Evolutionary conservation across 108 stramenopile genomes (phyloP), one percentile per base, ranked within the genome.

Genomic region (Heterococcus sp.): DNA sequence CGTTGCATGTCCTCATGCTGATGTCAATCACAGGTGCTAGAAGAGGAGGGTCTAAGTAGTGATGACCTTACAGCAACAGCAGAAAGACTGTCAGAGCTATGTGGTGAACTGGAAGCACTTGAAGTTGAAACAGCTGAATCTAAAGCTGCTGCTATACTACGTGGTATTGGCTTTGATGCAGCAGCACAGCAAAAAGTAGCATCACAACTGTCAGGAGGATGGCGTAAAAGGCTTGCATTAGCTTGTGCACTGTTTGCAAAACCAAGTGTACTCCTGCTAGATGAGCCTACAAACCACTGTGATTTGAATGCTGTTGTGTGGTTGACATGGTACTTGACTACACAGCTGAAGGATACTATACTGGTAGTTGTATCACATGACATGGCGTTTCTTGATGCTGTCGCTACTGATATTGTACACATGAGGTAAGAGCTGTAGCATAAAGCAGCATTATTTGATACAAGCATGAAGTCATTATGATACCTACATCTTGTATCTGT

Each of bases 181-280:
- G 90, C 88, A 65, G 94, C 94, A 92, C 91, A 92, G 79, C 76
- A 77, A 8, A 33, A 38, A 2, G 72, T 93, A 1, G 95, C 96
- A 0, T 74, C 74, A 1, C 81, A 91, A 58, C 82, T 97, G 11
- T 88, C 86, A 38, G 96, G 96, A 37, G 96, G 96, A 26, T 99
- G 98, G 98, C 82, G 96, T 66, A 99, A 96, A 94, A 89, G 98
- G 36, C 95, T 99, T 74, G 92, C 95, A 0, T 76, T 99, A 38
- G 98, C 96, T 1, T 95, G 94, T n/a, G 95, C 96, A 11, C 86
- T 99, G 33, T 95, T 95, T 74, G 70, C 86, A 88, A 27, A 91
- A 87, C 92, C 94, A 40, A 93, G 94, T 78, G 71, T 88, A 0
- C 76, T 88, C 32, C 85, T 88, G 21, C 68, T 88, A 38, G 87